Evolutionary conservation across 2,329 filamentous ascomycete species (phyloP), one percentile per base, ranked within the genome.

Genomic region (Fusarium newnesense): DNA sequence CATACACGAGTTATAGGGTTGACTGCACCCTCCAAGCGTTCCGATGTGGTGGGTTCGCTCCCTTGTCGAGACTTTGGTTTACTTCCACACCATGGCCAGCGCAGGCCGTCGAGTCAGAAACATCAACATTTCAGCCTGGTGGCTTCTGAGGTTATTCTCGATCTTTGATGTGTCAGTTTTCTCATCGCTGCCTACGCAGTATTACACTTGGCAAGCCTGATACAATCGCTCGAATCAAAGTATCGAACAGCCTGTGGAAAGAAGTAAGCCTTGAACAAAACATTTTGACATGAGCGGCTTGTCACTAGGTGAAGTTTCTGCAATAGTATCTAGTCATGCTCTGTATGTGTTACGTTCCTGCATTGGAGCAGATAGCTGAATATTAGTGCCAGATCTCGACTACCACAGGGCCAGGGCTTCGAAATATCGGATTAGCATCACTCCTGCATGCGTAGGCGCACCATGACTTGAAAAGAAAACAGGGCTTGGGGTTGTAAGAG

Each of bases 341-440:
- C 62, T 77, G 71, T 67, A 75, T 62, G 64, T 64, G 47, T 58
- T 63, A 53, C 44, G 74, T 72, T 71, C 72, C 76, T 77, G 69
- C 67, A 63, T 77, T 70, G 44, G 39, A 44, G 30, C 40, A 60
- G 60, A 65, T 44, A 44, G 43, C 37, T 57, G 43, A 39, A 47
- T n/a, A 50, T 36, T 42, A 67, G 70, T 75, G 56, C 63, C 32
- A 70, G 68, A 69, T 71, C 58, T 57, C 43, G 54, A 58, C 50
- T 60, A 60, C 32, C 49, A 58, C 52, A 56, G 61, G 24, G 44
- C 54, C 53, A 42, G 64, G 46, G 40, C 32, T 37, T 54, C 47
- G n/a, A 32, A 64, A 62, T 70, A 52, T 34, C 65, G 59, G 57
- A 56, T 53, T 62, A 69, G 49, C 46, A 63, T 50, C 43, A 65